Percentiles rank a stretch among this genome's conserved stretches.
Evolutionary conservation across 176 grass and related monocot genomes (phyloP).

Genomic region (Cenchrus fungigraminus): DNA sequence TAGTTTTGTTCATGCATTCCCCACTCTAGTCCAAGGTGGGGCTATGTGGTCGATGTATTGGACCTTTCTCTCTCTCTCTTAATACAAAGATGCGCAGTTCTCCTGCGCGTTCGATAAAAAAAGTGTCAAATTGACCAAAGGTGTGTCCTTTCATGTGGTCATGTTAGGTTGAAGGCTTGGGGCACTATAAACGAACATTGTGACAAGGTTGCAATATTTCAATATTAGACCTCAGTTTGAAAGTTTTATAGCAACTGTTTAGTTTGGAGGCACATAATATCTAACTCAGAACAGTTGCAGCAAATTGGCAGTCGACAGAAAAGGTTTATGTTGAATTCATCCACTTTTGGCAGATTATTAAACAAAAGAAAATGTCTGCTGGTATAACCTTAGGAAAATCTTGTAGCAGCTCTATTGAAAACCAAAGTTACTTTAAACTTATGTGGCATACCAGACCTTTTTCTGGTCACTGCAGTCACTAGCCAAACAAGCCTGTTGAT

Average conservation of each 20-base stretch:
- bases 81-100: too few species aligned
- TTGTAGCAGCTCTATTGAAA: not conserved
- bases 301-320: not conserved
- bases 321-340: not conserved
- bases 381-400: constrained; percentile 6
- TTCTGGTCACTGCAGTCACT: not conserved
- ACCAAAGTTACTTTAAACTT: not conserved
- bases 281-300: not conserved
- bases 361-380: not conserved
- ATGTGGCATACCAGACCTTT: not conserved
- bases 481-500: not conserved
- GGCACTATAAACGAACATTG: not conserved
- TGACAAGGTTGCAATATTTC: not conserved
- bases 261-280: not conserved
- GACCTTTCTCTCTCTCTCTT: too few species aligned
- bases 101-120: too few species aligned
- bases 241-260: not conserved
- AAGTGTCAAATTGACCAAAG: constrained; percentile 26
- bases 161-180: constrained; percentile 16
- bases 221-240: constrained; percentile 17
- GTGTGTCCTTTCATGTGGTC: not conserved
- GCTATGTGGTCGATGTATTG: too few species aligned
- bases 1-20: too few species aligned
- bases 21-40: too few species aligned
- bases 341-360: not conserved